phyloP scores from a whole-genome alignment of 1,139 yeast genomes.

The Starmera stellimalicola region DNA sequence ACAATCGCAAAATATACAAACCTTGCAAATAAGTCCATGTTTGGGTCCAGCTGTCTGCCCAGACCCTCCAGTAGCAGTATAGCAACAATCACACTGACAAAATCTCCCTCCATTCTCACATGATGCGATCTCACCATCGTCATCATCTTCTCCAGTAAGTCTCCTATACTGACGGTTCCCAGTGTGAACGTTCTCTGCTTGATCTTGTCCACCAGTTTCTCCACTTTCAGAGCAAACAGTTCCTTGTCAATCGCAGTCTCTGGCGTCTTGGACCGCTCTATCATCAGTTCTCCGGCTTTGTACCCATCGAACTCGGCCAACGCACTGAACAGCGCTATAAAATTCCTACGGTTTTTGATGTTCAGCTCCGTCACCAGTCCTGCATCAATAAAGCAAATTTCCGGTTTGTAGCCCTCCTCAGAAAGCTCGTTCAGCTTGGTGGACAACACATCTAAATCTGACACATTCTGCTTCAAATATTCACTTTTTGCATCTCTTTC shows the following conservation, averaged over 20 bases:
- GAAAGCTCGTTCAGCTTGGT: constrained; percentile 39
- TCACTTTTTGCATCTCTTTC: constrained; percentile 42
- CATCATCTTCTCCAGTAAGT: constrained; percentile 75
- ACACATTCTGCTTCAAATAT: constrained; percentile 31
- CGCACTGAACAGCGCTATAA: constrained; percentile 82
- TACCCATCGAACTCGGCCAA: constrained; percentile 90
- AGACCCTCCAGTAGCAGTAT: constrained; percentile 86
- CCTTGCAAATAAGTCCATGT: constrained; percentile 90
- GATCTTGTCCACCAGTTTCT: constrained; percentile 69
- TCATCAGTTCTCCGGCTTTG: constrained; percentile 90
- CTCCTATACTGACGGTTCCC: constrained; percentile 90
- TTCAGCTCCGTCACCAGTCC: constrained; percentile 89
- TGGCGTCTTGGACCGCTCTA: constrained; percentile 89
- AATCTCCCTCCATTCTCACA: constrained; percentile 96
- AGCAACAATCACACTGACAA: constrained; percentile 87
- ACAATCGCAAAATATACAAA: constrained; percentile 56
- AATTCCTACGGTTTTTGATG: constrained; percentile 67
- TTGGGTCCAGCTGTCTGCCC: constrained; percentile 89
- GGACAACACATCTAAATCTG: constrained; percentile 40
- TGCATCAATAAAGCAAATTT: constrained; percentile 83
- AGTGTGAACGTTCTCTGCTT: constrained; percentile 84
- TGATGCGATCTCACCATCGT: constrained; percentile 90
- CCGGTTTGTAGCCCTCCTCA: constrained; percentile 67
- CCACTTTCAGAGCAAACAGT: constrained; percentile 80
- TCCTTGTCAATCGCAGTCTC: constrained; percentile 82